Percentiles rank a stretch among this genome's conserved stretches.
Conservation (phyloP, 805 yeast genomes). For the Monosporozyma yasuniensis region DNA sequence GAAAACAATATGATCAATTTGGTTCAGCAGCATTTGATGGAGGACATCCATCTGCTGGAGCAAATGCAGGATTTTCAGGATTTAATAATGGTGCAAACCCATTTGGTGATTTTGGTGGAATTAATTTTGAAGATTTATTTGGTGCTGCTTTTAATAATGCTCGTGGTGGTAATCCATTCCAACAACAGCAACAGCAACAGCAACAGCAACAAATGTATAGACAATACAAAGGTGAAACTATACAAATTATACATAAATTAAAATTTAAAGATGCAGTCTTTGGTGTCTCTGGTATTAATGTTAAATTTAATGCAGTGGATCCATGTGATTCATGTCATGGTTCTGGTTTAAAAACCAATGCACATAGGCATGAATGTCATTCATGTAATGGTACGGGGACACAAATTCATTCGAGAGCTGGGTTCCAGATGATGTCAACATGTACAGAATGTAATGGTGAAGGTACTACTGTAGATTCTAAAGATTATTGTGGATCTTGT, state of each 20-base stretch:
- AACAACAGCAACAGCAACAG: conserved; percentile 2
- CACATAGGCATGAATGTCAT: conserved; percentile 64
- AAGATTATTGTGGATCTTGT: conserved; percentile 69
- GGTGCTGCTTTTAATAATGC: conserved; percentile 38
- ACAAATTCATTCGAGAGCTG: conserved; percentile 76
- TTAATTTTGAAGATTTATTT: conserved; percentile 57
- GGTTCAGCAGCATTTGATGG: conserved; percentile 76
- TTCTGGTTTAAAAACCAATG: conserved; percentile 70
- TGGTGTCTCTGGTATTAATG: conserved; percentile 55
- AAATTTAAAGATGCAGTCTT: conserved; percentile 80
- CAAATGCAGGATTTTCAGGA: conserved; percentile 34
- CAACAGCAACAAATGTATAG: conserved; percentile 34
- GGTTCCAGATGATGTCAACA: conserved; percentile 94
- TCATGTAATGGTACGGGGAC: conserved; percentile 93
- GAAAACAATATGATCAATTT: conserved; percentile 82
- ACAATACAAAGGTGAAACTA: conserved; percentile 81
- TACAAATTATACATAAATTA: conserved; percentile 68
- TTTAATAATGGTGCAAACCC: conserved; percentile 35
- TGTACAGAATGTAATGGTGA: conserved; percentile 82
- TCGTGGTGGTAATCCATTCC: not conserved
- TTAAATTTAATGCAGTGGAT: conserved; percentile 66
- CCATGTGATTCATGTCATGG: conserved; percentile 77
- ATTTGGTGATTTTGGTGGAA: conserved; percentile 37
- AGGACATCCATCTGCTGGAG: too few species aligned
- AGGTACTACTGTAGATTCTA: conserved; percentile 64